Evolutionary conservation across 306 rosid species (phyloP).

Genomic region (Citrullus mucosospermus): DNA sequence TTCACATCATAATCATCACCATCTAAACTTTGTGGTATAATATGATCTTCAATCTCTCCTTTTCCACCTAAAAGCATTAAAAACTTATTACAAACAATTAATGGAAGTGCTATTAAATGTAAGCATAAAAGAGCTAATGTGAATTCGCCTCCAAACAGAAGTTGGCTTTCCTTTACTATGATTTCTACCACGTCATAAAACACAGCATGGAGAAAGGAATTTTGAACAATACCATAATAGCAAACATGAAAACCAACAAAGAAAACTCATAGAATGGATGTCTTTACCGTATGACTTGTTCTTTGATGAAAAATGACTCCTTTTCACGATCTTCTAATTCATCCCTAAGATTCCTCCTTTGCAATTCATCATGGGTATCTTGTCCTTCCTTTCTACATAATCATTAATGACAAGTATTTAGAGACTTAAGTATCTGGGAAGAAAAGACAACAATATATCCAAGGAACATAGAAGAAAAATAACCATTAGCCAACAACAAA

Average conservation of each 20-base stretch:
- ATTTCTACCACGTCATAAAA: conserved; percentile 44
- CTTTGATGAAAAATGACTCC: conserved; percentile 87
- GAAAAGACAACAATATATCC: background rate
- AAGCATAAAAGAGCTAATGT: conserved; percentile 3
- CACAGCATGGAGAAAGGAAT: background rate
- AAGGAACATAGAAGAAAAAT: background rate
- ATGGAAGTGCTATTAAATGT: background rate
- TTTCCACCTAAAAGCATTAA: conserved; percentile 35
- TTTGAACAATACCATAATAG: background rate
- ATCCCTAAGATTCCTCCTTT: conserved; percentile 74
- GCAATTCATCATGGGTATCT: conserved; percentile 74
- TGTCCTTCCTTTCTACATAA: conserved; percentile 65
- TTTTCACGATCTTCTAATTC: conserved; percentile 82
- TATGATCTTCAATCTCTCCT: conserved; percentile 72
- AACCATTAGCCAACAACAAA: background rate
- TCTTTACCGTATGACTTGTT: conserved; percentile 58
- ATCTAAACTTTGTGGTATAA: conserved; percentile 65
- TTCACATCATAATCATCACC: conserved; percentile 94
- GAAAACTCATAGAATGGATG: background rate
- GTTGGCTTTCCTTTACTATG: conserved; percentile 59
- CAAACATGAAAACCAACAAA: background rate
- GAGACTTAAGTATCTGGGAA: background rate
- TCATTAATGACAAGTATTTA: background rate
- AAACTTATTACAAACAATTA: background rate
- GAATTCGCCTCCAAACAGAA: conserved; percentile 60